Conservation (phyloP, 2,329 filamentous ascomycete genomes). For the Paecilomyces fulvus region DNA sequence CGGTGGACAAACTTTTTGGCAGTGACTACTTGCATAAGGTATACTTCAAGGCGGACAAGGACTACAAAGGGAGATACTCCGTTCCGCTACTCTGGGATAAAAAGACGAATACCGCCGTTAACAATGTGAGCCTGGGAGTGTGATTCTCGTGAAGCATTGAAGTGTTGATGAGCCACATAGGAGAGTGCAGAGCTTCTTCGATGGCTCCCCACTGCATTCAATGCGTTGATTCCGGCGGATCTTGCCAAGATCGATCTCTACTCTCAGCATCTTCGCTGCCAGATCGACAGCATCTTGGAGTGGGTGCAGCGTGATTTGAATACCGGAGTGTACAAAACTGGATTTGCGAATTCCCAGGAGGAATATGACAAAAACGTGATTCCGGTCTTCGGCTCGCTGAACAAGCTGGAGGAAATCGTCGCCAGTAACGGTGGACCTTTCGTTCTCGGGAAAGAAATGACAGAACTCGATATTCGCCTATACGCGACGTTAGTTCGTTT, state of each 20-base stretch:
- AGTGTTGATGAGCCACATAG: constrained; percentile 7
- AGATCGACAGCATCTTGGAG: constrained; percentile 45
- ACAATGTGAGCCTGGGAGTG: constrained; percentile 34
- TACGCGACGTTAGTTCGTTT: constrained; percentile 54
- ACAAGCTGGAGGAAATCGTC: constrained; percentile 47
- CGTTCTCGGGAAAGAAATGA: constrained; percentile 47
- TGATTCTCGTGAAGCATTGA: neutral
- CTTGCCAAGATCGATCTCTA: constrained; percentile 44
- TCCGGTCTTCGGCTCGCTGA: constrained; percentile 51
- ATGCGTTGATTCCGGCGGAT: constrained; percentile 38
- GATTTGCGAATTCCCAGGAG: constrained; percentile 49
- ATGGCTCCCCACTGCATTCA: constrained; percentile 50
- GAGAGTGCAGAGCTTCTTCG: constrained; percentile 52
- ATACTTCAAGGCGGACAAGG: constrained; percentile 53
- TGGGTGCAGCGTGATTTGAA: constrained; percentile 53
- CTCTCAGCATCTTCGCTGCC: constrained; percentile 36
- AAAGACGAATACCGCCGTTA: constrained; percentile 47
- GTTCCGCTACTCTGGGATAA: constrained; percentile 58
- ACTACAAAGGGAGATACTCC: constrained; percentile 53
- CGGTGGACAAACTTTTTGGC: constrained; percentile 51
- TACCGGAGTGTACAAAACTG: constrained; percentile 53
- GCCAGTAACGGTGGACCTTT: constrained; percentile 45
- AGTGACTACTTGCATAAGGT: constrained; percentile 53
- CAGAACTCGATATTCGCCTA: constrained; percentile 51
- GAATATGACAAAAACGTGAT: constrained; percentile 48